Evolutionary conservation across 805 yeast genomes (phyloP).

Genomic region (Hanseniaspora meyeri): DNA sequence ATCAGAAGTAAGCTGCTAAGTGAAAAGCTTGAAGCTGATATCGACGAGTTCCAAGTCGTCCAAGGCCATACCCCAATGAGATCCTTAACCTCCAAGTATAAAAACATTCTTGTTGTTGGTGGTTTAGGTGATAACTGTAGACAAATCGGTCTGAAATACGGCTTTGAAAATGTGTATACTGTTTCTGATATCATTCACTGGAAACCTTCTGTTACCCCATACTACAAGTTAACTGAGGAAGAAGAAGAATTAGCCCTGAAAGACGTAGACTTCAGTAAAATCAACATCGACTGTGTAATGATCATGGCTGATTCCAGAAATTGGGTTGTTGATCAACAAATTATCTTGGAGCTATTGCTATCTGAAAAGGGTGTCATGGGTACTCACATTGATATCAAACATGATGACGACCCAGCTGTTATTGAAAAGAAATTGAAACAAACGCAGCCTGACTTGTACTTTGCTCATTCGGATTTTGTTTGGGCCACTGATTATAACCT

Average conservation of each 20-base stretch:
- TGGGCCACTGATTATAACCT: constrained; percentile 84
- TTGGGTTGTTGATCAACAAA: constrained; percentile 90
- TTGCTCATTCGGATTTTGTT: constrained; percentile 84
- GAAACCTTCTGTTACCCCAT: constrained; percentile 79
- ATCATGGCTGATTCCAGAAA: constrained; percentile 87
- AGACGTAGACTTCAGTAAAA: constrained; percentile 54
- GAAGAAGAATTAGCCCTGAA: constrained; percentile 41
- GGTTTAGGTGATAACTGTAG: constrained; percentile 79
- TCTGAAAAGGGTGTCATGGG: constrained; percentile 77
- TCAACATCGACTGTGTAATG: constrained; percentile 63
- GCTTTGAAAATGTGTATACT: constrained; percentile 69
- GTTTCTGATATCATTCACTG: constrained; percentile 75
- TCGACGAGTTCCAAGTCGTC: constrained; percentile 67
- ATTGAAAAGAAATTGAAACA: constrained; percentile 24
- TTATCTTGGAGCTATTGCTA: constrained; percentile 66
- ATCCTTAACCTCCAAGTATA: constrained; percentile 54
- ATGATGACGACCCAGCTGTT: constrained; percentile 9
- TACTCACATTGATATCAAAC: constrained; percentile 50
- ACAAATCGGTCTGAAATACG: constrained; percentile 70
- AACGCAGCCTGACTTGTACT: constrained; percentile 72
- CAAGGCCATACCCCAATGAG: constrained; percentile 94
- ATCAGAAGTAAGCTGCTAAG: constrained; percentile 62
- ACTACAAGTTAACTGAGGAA: constrained; percentile 64
- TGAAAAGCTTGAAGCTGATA: constrained; percentile 44
- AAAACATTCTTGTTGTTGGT: constrained; percentile 75